Conservation (phyloP, 2,329 filamentous ascomycete species). For the Fusarium temperatum region DNA sequence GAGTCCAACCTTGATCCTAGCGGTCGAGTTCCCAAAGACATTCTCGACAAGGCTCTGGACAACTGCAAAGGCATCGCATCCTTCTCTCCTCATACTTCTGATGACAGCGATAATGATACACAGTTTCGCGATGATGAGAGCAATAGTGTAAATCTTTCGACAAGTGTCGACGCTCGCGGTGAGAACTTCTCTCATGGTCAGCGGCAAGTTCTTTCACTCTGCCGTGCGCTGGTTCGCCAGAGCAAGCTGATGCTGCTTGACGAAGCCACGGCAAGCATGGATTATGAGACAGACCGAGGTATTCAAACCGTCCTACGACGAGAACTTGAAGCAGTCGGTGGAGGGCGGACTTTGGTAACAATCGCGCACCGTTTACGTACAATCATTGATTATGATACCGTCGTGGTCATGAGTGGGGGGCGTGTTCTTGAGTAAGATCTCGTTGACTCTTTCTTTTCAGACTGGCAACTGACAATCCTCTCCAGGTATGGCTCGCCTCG, state of each 20-base stretch:
- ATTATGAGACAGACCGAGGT: slow-evolving; percentile 64
- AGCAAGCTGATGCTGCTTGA: slow-evolving; percentile 66
- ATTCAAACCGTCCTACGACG: slow-evolving; percentile 63
- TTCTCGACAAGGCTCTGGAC: slow-evolving; percentile 67
- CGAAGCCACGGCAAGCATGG: slow-evolving; percentile 68
- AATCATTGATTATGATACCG: slow-evolving; percentile 67
- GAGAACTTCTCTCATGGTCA: slow-evolving; percentile 68
- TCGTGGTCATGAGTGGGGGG: slow-evolving; percentile 66
- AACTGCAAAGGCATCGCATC: slow-evolving; percentile 69
- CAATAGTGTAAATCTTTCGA: slow-evolving; percentile 50
- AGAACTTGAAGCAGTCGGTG: slow-evolving; percentile 56
- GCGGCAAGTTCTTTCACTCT: slow-evolving; percentile 66
- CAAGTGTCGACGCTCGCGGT: slow-evolving; percentile 60
- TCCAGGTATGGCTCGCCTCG: slow-evolving; percentile 56
- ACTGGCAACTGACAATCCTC: neutral
- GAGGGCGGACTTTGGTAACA: slow-evolving; percentile 63
- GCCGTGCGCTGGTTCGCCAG: slow-evolving; percentile 63
- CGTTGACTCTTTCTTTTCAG: neutral
- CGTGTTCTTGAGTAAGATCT: slow-evolving; percentile 60
- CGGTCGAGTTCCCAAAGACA: slow-evolving; percentile 60
- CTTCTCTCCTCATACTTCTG: slow-evolving; percentile 54
- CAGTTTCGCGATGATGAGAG: slow-evolving; percentile 21
- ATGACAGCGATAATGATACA: slow-evolving; percentile 42
- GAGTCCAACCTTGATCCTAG: slow-evolving; percentile 72
- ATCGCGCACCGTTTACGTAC: slow-evolving; percentile 67